Conservation (phyloP, 495 filamentous ascomycete species). For the Parmelia sp. region DNA sequence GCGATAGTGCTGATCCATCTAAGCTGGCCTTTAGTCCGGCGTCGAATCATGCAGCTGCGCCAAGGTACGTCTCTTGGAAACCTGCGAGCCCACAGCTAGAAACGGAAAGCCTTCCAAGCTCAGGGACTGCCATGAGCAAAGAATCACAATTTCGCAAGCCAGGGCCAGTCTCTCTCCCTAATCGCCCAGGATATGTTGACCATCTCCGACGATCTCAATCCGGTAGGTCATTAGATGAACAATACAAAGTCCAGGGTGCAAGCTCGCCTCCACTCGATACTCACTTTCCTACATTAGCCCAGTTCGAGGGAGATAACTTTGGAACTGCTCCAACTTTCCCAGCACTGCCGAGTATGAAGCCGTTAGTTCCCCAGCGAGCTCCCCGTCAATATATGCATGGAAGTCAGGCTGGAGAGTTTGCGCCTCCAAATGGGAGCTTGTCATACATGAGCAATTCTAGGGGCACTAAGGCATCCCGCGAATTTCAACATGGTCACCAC, state of each 20-base stretch:
- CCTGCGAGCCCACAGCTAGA: neutral
- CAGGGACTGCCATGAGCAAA: slow-evolving; percentile 3
- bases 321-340: slow-evolving; percentile 8
- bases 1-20: neutral
- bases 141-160: slow-evolving; percentile 16
- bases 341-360: slow-evolving; percentile 13
- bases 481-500: neutral
- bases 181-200: slow-evolving; percentile 5
- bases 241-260: neutral
- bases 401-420: neutral
- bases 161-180: slow-evolving; percentile 15
- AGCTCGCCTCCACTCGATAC: slow-evolving; percentile 8
- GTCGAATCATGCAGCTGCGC: neutral
- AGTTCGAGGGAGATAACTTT: slow-evolving; percentile 10
- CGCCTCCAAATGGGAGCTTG: neutral
- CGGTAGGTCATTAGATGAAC: neutral
- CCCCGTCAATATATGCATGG: neutral
- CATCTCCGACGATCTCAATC: slow-evolving; percentile 5
- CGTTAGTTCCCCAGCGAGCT: slow-evolving; percentile 10
- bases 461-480: neutral
- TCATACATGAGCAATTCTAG: neutral
- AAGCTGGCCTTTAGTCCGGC: neutral
- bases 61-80: neutral
- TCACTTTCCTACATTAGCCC: slow-evolving; percentile 17
- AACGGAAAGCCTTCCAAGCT: neutral